phyloP scores from a whole-genome alignment of 148 eudicot genomes.

The Cornus controversa region DNA sequence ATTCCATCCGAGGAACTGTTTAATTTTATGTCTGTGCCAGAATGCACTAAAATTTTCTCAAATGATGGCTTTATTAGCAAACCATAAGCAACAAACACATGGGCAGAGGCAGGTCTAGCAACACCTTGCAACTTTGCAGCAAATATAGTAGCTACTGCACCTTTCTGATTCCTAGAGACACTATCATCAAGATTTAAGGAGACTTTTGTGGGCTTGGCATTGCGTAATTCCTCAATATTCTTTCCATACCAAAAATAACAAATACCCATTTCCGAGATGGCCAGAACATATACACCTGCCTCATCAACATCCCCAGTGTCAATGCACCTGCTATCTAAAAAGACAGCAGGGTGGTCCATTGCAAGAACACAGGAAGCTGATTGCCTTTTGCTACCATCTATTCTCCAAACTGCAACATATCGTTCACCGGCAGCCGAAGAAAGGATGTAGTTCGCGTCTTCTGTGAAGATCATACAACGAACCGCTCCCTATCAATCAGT shows the following conservation, averaged over 20 bases:
- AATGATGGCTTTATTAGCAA: constrained; percentile 74
- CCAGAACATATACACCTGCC: constrained; percentile 56
- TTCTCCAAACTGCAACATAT: constrained; percentile 82
- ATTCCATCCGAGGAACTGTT: constrained; percentile 56
- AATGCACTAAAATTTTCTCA: constrained; percentile 68
- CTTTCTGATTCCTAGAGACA: constrained; percentile 44
- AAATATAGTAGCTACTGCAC: constrained; percentile 55
- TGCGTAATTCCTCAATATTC: constrained; percentile 59
- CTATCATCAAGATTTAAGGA: constrained; percentile 41
- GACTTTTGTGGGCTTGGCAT: constrained; percentile 69
- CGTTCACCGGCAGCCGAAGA: constrained; percentile 87
- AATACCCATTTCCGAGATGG: constrained; percentile 84
- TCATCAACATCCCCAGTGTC: constrained; percentile 43
- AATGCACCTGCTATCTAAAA: constrained; percentile 51
- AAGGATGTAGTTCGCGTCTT: constrained; percentile 69
- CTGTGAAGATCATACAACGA: constrained; percentile 79
- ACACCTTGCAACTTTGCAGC: constrained; percentile 67
- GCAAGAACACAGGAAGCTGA: constrained; percentile 74
- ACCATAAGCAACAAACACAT: constrained; percentile 79
- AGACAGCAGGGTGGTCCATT: constrained; percentile 95
- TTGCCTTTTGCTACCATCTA: constrained; percentile 77
- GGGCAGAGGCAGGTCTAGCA: constrained; percentile 43
- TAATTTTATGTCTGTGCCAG: constrained; percentile 63
- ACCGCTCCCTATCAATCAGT: constrained; percentile 57
- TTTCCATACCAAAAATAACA: constrained; percentile 84